A percentile compares a stretch with the other conserved stretches of the same genome.
phyloP scores from a whole-genome alignment of 805 yeast species.

The Saturnispora dispora region DNA sequence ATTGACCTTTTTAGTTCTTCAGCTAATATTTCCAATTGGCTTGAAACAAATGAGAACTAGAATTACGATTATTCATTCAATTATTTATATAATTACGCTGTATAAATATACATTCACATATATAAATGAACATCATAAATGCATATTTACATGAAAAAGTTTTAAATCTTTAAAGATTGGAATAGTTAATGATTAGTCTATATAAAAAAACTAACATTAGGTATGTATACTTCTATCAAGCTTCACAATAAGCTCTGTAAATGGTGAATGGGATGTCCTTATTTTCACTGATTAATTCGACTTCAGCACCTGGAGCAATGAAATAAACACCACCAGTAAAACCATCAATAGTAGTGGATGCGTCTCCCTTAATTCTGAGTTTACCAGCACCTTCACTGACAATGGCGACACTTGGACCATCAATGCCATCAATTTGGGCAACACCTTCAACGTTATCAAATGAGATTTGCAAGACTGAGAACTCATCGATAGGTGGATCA shows the following conservation, averaged over 20 bases:
- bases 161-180: slow-evolving; percentile 32
- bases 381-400: slow-evolving; percentile 75
- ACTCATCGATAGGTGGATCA: slow-evolving; percentile 96
- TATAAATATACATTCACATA: no score
- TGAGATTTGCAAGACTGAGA: slow-evolving; percentile 80
- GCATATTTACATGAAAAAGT: background rate
- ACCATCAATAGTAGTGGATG: slow-evolving; percentile 35
- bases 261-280: slow-evolving; percentile 49
- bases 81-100: no score
- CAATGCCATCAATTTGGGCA: slow-evolving; percentile 50
- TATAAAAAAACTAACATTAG: background rate
- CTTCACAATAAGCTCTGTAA: slow-evolving; percentile 88
- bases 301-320: slow-evolving; percentile 65
- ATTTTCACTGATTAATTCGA: slow-evolving; percentile 48
- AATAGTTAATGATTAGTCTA: background rate
- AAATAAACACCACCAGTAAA: slow-evolving; percentile 75
- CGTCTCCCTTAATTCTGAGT: slow-evolving; percentile 35
- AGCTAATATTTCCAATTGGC: slow-evolving; percentile 58
- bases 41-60: slow-evolving; percentile 33
- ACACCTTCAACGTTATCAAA: slow-evolving; percentile 42
- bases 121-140: background rate
- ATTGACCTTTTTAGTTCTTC: slow-evolving; percentile 49
- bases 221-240: slow-evolving; percentile 21
- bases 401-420: slow-evolving; percentile 85
- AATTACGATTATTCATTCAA: no score